These are phyloP conservation scores for Asterophora parasitica DNA, from an alignment of 768 basidiomycete genomes.

Conservation along the genomic window DNA sequence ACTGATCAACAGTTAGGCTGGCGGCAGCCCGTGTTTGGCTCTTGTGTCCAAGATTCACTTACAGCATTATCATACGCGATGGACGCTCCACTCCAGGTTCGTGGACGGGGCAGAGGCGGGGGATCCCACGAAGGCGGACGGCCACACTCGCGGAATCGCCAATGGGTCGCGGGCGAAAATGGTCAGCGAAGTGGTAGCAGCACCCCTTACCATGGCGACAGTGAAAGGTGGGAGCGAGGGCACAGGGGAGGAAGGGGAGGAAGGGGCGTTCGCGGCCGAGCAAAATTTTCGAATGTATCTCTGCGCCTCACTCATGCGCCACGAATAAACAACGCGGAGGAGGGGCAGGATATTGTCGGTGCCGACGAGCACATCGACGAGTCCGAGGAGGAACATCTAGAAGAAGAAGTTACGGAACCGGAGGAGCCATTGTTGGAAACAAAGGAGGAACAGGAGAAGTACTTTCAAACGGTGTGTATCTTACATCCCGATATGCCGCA, in stretches of 20 bases:
- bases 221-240: slow-evolving; percentile 60
- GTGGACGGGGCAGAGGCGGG: slow-evolving; percentile 16
- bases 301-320: slow-evolving; percentile 27
- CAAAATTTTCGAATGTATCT: slow-evolving; percentile 38
- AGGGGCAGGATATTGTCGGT: slow-evolving; percentile 22
- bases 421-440: slow-evolving; percentile 53
- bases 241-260: slow-evolving; percentile 45
- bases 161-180: slow-evolving; percentile 51
- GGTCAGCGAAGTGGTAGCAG: slow-evolving; percentile 29
- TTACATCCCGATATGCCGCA: slow-evolving; percentile 12
- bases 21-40: too few relatives aligned
- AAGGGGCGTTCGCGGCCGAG: slow-evolving; percentile 30
- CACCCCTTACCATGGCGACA: slow-evolving; percentile 37
- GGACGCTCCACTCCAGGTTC: slow-evolving; percentile 17
- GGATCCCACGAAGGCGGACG: slow-evolving; percentile 16
- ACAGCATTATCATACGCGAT: slow-evolving; percentile 13
- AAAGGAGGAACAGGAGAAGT: slow-evolving; percentile 59
- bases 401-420: slow-evolving; percentile 24
- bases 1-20: too few relatives aligned
- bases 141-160: slow-evolving; percentile 49
- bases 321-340: slow-evolving; percentile 12
- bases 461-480: slow-evolving; percentile 64
- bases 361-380: slow-evolving; percentile 31
- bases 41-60: not conserved
- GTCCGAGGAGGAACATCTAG: slow-evolving; percentile 27